Evolutionary conservation across 108 stramenopile genomes (phyloP).

Genomic region (Licmophora abbreviata): DNA sequence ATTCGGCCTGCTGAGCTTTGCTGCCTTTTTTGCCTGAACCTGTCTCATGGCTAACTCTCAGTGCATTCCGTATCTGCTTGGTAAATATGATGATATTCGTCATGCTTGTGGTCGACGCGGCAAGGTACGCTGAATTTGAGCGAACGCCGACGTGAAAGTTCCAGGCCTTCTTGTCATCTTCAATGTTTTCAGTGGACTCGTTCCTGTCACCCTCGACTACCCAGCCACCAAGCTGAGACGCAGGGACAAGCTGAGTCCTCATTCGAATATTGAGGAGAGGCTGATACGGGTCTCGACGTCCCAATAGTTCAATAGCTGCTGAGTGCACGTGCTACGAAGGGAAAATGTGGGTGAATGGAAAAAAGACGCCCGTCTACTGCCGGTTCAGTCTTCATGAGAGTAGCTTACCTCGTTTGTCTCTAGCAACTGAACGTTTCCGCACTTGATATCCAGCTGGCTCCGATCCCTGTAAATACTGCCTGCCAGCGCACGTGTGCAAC

Average conservation of each 20-base stretch:
- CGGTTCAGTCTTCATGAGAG: background rate
- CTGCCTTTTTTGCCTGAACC: background rate
- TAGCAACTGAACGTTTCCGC: slow-evolving; percentile 31
- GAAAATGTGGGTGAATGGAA: background rate
- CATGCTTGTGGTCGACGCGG: slow-evolving; percentile 12
- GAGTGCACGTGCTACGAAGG: background rate
- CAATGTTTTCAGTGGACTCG: background rate
- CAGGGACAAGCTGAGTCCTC: slow-evolving; percentile 27
- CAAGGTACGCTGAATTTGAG: slow-evolving; percentile 14
- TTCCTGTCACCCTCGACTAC: slow-evolving; percentile 20
- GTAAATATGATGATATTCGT: slow-evolving; percentile 2
- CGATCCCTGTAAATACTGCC: slow-evolving; percentile 7
- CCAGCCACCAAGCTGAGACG: slow-evolving; percentile 30
- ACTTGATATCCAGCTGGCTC: slow-evolving; percentile 31
- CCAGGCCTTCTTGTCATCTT: slow-evolving; percentile 11
- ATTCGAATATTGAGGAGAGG: slow-evolving; percentile 24
- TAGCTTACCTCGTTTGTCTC: slow-evolving; percentile 18
- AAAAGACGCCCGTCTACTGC: background rate
- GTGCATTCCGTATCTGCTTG: slow-evolving; percentile 7
- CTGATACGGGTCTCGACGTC: slow-evolving; percentile 28
- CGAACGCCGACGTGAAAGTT: slow-evolving; percentile 31
- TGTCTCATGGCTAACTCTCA: background rate
- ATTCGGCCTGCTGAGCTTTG: no score
- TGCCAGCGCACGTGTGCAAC: no score
- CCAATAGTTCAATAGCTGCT: slow-evolving; percentile 26